These are phyloP conservation scores for Debaryomyces sp. DNA, from an alignment of 1,139 yeast genomes.

Conservation along the genomic window DNA sequence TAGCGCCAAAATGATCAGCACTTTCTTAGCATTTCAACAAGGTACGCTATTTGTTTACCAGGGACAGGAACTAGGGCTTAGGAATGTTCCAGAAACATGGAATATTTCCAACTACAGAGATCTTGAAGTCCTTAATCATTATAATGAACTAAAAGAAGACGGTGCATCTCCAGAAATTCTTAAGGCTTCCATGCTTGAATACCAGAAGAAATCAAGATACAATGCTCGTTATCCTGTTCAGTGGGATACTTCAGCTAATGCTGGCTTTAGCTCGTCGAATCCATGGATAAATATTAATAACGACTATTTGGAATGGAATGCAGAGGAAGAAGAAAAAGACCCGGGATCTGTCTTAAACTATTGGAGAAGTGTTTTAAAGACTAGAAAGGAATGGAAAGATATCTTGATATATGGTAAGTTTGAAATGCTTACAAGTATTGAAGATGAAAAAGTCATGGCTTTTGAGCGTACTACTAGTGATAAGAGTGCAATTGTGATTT, in stretches of 20 bases:
- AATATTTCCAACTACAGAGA: conserved; percentile 54
- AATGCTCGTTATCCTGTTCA: conserved; percentile 62
- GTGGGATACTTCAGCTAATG: conserved; percentile 46
- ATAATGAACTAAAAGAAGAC: conserved; percentile 42
- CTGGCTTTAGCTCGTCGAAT: conserved; percentile 55
- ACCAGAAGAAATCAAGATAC: conserved; percentile 50
- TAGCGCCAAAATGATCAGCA: conserved; percentile 52
- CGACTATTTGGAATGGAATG: conserved; percentile 41
- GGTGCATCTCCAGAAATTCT: conserved; percentile 33
- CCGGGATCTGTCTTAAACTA: conserved; percentile 50
- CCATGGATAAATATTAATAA: conserved; percentile 52
- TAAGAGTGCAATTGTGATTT: background rate
- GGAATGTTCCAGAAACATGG: conserved; percentile 38
- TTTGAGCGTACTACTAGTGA: background rate
- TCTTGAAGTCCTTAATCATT: conserved; percentile 47
- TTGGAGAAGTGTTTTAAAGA: conserved; percentile 44
- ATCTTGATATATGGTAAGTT: conserved; percentile 51
- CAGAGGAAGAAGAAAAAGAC: conserved; percentile 46
- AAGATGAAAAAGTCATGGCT: background rate
- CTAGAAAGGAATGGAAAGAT: conserved; percentile 49
- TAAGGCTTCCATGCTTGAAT: conserved; percentile 25
- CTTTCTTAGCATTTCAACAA: conserved; percentile 48
- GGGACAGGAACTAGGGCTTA: conserved; percentile 64
- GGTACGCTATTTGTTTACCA: conserved; percentile 62
- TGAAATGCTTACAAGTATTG: conserved; percentile 22